Evolutionary conservation across 2,329 filamentous ascomycete genomes (phyloP), one percentile per base, ranked within the genome.

Genomic region (Basipetospora chlamydospora): DNA sequence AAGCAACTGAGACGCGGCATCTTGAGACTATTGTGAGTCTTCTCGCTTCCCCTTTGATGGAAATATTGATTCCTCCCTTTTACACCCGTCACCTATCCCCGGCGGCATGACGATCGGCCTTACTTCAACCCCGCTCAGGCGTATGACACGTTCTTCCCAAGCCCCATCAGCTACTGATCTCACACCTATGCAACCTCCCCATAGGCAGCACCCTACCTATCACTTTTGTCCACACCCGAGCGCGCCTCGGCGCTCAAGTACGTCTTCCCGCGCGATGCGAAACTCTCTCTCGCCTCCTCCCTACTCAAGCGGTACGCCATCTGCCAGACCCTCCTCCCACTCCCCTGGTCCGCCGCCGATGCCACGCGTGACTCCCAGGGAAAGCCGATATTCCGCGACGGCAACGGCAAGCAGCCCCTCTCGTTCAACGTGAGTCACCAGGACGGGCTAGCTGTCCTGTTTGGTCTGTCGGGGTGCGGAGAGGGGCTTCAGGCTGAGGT

Each of bases 341-440:
- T 79, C 15, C 60, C 74, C 9, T 87, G 80, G 80, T 54, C 60
- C 28, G 54, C 64, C 4, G 72, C 77, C 33, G 56, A 48, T 13
- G 60, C 80, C 39, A 64, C 66, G 9, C 67, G 75, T 54, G 63
- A 75, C 59, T 41, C 56, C 53, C 60, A 58, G 47, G 61, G 59
- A 37, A 75, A 75, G 52, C 71, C 71, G 29, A 52, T 70, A 35
- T 74, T 61, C 50, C 50, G 48, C 50, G 64, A 43, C 54, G 69
- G 46, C 44, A 58, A 40, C 39, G 67, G 41, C 42, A 56, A n/a
- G 44, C 57, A 64, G 46, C 56, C 64, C 13, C 52, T 74, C n/a
- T 47, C 60, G 43, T 87, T 88, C 64, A 88, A 88, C 55, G 69
- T 87, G 38, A 78, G 73, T 31, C 82, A 88, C 54, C 82, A 88